phyloP scores from a whole-genome alignment of 768 basidiomycete species.

The Suillus brevipes region DNA sequence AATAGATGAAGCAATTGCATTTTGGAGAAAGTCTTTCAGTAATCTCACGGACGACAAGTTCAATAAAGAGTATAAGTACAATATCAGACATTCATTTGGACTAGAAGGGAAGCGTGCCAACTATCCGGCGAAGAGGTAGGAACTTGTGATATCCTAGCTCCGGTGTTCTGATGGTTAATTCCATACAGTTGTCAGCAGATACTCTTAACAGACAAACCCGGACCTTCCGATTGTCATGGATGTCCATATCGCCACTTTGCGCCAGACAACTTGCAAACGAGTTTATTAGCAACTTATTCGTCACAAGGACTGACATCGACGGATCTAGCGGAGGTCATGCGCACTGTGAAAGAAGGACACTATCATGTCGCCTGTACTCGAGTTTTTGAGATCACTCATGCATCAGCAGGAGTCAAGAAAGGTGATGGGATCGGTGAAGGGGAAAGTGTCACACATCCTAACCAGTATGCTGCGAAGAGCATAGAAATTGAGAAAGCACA shows the following conservation, averaged over 20 bases:
- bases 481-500: conserved; percentile 58
- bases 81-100: conserved; percentile 93
- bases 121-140: conserved; percentile 88
- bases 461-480: conserved; percentile 80
- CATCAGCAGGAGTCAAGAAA: conserved; percentile 67
- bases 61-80: conserved; percentile 97
- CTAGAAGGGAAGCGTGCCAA: conserved; percentile 93
- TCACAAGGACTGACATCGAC: conserved; percentile 59
- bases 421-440: conserved; percentile 86
- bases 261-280: conserved; percentile 76
- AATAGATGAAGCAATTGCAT: conserved; percentile 89
- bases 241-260: conserved; percentile 94
- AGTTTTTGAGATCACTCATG: conserved; percentile 94
- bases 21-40: conserved; percentile 89
- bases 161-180: conserved; percentile 5
- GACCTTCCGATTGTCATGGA: conserved; percentile 70
- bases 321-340: conserved; percentile 83
- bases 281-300: conserved; percentile 69
- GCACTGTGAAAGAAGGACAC: conserved; percentile 73
- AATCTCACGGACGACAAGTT: conserved; percentile 88
- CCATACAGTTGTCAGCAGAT: conserved; percentile 84
- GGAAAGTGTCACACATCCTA: conserved; percentile 92
- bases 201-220: conserved; percentile 66
- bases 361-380: conserved; percentile 97
- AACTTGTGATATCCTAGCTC: not conserved